Evolutionary conservation across 148 eudicot genomes (phyloP), one percentile per base, ranked within the genome.

Genomic region (Drosera capensis): DNA sequence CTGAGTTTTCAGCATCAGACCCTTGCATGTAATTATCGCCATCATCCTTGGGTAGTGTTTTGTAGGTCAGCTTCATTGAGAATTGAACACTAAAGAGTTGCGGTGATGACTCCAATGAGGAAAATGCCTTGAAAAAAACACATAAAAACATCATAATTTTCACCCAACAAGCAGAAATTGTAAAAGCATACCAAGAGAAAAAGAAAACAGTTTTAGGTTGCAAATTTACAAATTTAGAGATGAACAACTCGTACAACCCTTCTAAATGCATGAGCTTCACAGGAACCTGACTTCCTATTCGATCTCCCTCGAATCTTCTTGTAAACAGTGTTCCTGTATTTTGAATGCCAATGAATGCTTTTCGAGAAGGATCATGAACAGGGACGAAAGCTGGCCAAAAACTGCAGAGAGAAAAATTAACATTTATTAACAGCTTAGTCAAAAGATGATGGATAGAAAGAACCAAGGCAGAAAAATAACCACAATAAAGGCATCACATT

Each of bases 341-440:
- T 58, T 88, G 97, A 46, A 88, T 88, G 41, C 97, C 97, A 38
- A 84, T 88, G 44, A 70, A 80, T 30, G 97, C 92, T 69, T 75
- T 75, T 48, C 97, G 74, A 53, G 97, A 77, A 68, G 97, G 93
- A 49, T 78, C 93, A 46, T 84, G 84, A 42, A 88, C 97, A 26
- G 95, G 97, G 45, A 88, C 97, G 75, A 88, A 88, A 59, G 97
- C 84, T 55, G 97, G 97, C 97, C 97, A 88, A 63, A 70, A 47
- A 63, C 97, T 88, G 72, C 66, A 60, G 29, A n/a, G 40, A 15
- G 23, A 24, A 48, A 20, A 17, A 41, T 36, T 7, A 29, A 45
- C 16, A 36, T 13, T 35, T 59, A n/a, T n/a, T n/a, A n/a, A n/a
- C n/a, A n/a, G n/a, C n/a, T n/a, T n/a, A n/a, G n/a, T n/a, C n/a